Evolutionary conservation across 805 yeast species (phyloP).

Genomic region (Schwanniomyces sp.): DNA sequence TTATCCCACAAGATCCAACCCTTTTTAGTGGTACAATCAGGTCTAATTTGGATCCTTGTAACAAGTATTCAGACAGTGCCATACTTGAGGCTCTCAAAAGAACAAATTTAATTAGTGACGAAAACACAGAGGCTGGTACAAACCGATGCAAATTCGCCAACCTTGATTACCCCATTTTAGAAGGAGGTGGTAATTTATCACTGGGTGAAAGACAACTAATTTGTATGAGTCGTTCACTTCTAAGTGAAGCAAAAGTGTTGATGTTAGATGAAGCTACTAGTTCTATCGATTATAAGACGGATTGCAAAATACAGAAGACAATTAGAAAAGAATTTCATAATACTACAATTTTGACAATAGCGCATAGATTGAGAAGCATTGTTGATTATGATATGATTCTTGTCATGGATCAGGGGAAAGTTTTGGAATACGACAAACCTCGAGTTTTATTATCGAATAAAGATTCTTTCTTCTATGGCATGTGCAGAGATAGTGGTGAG

Average conservation of each 20-base stretch:
- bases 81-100: constrained; percentile 73
- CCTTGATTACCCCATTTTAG: constrained; percentile 56
- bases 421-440: constrained; percentile 58
- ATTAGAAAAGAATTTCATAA: constrained; percentile 71
- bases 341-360: constrained; percentile 79
- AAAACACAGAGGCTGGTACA: constrained; percentile 40
- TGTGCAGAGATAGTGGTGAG: constrained; percentile 85
- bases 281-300: constrained; percentile 81
- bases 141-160: constrained; percentile 71
- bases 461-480: constrained; percentile 50
- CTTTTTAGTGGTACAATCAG: constrained; percentile 76
- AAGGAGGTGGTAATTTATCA: constrained; percentile 78
- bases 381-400: constrained; percentile 70
- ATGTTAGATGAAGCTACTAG: constrained; percentile 88
- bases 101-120: constrained; percentile 58
- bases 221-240: constrained; percentile 75
- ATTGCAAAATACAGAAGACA: constrained; percentile 74
- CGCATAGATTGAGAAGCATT: constrained; percentile 81
- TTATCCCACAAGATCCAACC: constrained; percentile 87
- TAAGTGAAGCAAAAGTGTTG: constrained; percentile 71
- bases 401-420: constrained; percentile 59
- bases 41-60: constrained; percentile 73
- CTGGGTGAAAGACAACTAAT: constrained; percentile 85
- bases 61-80: constrained; percentile 56
- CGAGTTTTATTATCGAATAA: constrained; percentile 49